These are phyloP conservation scores for Beta vulgaris DNA, from an alignment of 148 eudicot genomes.

Conservation along the genomic window DNA sequence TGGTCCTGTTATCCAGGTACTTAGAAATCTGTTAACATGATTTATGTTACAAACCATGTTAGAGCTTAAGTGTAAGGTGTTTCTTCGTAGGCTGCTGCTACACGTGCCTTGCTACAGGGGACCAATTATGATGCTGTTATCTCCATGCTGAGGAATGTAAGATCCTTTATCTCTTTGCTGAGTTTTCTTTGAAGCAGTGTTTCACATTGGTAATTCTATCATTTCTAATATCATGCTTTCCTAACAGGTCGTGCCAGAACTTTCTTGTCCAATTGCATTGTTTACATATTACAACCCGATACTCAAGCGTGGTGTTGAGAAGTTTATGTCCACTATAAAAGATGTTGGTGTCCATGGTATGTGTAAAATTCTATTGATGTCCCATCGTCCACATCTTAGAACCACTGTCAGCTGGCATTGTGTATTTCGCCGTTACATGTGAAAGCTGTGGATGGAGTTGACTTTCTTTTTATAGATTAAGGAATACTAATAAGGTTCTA, in stretches of 20 bases:
- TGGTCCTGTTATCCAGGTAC: conserved; percentile 96
- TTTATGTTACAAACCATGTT: not conserved
- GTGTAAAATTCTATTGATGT: conserved; percentile 19
- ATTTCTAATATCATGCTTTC: conserved; percentile 9
- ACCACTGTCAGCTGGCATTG: not conserved
- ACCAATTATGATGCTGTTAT: conserved; percentile 68
- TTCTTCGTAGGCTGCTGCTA: conserved; percentile 79
- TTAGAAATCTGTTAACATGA: not conserved
- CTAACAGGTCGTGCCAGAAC: conserved; percentile 72
- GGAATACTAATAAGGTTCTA: not conserved
- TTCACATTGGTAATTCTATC: not conserved
- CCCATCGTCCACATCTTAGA: not conserved
- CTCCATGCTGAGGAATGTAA: conserved; percentile 71
- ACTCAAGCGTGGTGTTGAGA: conserved; percentile 79
- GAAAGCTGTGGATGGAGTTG: not conserved
- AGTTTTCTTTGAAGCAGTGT: not conserved
- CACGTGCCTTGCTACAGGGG: conserved; percentile 78
- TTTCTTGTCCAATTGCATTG: conserved; percentile 84
- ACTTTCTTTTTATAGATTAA: not conserved
- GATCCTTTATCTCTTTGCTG: not conserved
- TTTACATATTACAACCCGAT: conserved; percentile 91
- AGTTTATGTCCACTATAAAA: conserved; percentile 76
- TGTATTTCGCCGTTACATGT: too few species aligned
- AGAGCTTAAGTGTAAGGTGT: not conserved
- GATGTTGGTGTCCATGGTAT: conserved; percentile 88